These are phyloP conservation scores for Halocafeteria seosinensis DNA, from an alignment of 108 stramenopile species.

Conservation along the genomic window DNA sequence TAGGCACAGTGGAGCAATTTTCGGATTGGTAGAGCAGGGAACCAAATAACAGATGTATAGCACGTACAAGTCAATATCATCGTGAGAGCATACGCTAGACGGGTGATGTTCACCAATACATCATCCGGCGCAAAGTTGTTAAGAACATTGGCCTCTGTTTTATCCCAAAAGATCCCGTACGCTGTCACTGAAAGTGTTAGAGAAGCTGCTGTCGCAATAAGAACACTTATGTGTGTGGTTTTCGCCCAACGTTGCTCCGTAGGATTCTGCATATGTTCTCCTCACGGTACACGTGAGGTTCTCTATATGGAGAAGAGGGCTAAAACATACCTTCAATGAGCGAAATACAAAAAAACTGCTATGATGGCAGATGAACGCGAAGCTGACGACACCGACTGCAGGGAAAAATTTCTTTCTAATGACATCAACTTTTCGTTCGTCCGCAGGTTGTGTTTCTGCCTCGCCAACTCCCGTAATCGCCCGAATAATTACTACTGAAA, in stretches of 20 bases:
- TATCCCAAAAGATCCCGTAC: conserved; percentile 17
- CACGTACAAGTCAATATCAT: conserved; percentile 27
- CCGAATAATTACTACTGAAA: conserved; percentile 1
- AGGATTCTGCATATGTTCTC: no score
- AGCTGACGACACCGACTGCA: conserved; percentile 29
- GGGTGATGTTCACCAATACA: conserved; percentile 10
- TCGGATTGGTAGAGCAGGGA: no score
- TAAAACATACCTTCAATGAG: conserved; percentile 12
- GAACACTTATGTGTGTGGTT: conserved; percentile 12
- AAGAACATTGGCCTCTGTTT: conserved; percentile 22
- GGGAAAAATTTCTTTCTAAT: conserved; percentile 19
- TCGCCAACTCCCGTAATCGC: background rate
- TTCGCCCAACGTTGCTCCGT: conserved; percentile 15
- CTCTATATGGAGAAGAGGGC: no score
- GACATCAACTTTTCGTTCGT: background rate
- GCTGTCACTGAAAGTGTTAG: conserved; percentile 14
- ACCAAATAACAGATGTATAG: no score
- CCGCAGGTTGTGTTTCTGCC: background rate
- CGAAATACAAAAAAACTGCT: conserved; percentile 30
- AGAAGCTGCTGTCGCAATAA: conserved; percentile 12
- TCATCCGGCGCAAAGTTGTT: conserved; percentile 22
- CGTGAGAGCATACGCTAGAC: conserved; percentile 20
- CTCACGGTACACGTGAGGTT: no score
- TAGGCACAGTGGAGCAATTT: no score
- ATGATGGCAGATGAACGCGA: conserved; percentile 39